phyloP scores from a whole-genome alignment of 1,284 basidiomycete genomes.

The Rhodotorula sp. region DNA sequence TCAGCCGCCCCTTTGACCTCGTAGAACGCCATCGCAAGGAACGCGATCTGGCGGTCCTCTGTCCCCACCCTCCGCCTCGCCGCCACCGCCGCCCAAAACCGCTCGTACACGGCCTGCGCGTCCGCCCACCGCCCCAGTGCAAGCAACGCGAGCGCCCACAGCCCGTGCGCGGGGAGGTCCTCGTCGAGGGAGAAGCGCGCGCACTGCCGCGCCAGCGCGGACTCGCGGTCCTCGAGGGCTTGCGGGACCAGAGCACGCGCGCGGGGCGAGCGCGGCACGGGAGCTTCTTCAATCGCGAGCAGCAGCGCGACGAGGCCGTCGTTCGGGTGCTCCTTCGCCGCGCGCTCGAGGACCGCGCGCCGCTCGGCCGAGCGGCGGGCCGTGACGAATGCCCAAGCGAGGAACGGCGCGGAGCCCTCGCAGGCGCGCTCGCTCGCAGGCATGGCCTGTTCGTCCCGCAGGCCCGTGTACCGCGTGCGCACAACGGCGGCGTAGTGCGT shows the following conservation, averaged over 20 bases:
- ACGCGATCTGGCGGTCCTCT: constrained; percentile 7
- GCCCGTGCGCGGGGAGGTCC: constrained; percentile 12
- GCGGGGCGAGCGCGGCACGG: neutral
- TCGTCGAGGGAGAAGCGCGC: neutral
- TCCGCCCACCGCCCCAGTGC: neutral
- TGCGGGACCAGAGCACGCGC: neutral
- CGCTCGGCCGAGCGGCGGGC: neutral
- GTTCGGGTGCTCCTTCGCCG: constrained; percentile 6
- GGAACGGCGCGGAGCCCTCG: constrained; percentile 11
- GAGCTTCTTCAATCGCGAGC: constrained; percentile 2
- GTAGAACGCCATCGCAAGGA: constrained; percentile 27
- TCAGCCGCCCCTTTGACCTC: neutral
- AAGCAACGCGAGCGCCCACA: constrained; percentile 10
- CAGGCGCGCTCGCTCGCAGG: neutral
- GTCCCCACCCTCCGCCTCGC: neutral
- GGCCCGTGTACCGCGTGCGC: constrained; percentile 8
- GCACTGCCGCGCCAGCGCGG: constrained; percentile 1
- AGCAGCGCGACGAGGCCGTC: constrained; percentile 22
- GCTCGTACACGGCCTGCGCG: neutral
- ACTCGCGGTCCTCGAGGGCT: neutral
- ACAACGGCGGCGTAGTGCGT: constrained; percentile 1
- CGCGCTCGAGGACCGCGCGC: constrained; percentile 5
- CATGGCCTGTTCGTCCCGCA: constrained; percentile 5
- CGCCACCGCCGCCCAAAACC: constrained; percentile 1
- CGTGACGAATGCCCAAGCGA: constrained; percentile 17